Evolutionary conservation across 2,329 filamentous ascomycete species (phyloP), one percentile per base, ranked within the genome.

Genomic region (Tolypocladium tundrense): DNA sequence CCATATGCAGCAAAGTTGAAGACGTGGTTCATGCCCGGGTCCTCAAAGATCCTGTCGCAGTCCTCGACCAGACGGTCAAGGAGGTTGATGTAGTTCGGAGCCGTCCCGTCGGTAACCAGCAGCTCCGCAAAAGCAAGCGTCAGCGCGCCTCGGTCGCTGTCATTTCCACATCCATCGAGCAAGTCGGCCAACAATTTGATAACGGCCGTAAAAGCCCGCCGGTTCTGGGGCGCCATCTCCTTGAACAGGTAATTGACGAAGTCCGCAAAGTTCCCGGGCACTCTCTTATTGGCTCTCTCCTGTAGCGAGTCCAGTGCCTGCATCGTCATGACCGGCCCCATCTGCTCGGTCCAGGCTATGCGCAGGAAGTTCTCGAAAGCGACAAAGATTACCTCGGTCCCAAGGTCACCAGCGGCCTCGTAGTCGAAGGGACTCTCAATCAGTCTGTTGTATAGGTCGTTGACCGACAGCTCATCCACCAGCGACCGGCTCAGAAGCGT

Each of bases 351-450:
- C 93, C 93, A 97, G 14, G 90, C 91, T 61, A 91, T 87, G 59
- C 85, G 86, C 60, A 97, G 76, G 65, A 97, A 97, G 61, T 95
- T 97, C 70, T 97, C 92, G 69, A 97, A 97, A 0, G 92, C 88
- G 33, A 89, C 88, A 68, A 97, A 96, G 6, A 97, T 81, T 24
- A 93, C 86, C 67, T 97, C 91, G 10, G 93, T 85, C 3, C 86
- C 82, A 10, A 90, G 80, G 59, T 96, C 91, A 0, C 85, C 81
- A 2, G 89, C 85, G 11, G 86, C 78, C 56, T 95, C 88, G 62
- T 89, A 81, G 66, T 90, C 91, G 56, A 84, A 87, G 0, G 91
- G 90, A 62, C 88, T 88, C 69, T 96, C 91, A 21, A 96, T 85
- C 16, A 97, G 80, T 40, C 86, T 83, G 68, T 96, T 96, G 73